Conservation (phyloP, 345 rosid genomes). For the Pistacia integerrima region DNA sequence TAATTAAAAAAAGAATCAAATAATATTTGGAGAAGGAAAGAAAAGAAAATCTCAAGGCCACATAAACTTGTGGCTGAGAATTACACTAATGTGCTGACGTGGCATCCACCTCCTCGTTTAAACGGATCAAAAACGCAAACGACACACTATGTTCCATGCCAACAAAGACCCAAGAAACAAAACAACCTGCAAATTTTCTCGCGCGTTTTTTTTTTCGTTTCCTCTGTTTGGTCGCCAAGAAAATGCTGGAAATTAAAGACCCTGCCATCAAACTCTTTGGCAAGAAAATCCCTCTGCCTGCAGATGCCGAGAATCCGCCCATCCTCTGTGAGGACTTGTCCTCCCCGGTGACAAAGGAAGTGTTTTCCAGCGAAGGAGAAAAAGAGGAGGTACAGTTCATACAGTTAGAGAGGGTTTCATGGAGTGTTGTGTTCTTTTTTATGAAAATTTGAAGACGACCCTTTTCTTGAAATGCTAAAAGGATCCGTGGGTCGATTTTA, state of each 20-base stretch:
- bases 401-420: background rate
- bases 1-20: background rate
- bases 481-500: conserved; percentile 26
- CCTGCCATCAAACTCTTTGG: conserved; percentile 85
- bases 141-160: conserved; percentile 24
- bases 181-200: conserved; percentile 19
- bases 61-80: conserved; percentile 93
- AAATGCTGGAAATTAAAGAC: conserved; percentile 57
- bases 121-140: conserved; percentile 64
- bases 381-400: conserved; percentile 50
- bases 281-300: conserved; percentile 56
- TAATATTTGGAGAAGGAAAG: background rate
- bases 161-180: conserved; percentile 19
- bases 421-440: background rate
- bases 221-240: conserved; percentile 27
- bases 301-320: conserved; percentile 26
- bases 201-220: conserved; percentile 22
- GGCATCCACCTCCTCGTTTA: conserved; percentile 61
- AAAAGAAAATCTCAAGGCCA: conserved; percentile 66
- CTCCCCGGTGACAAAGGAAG: background rate
- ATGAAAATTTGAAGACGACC: conserved; percentile 23
- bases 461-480: conserved; percentile 19
- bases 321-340: conserved; percentile 19
- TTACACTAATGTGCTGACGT: conserved; percentile 59
- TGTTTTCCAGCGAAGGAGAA: conserved; percentile 13